Evolutionary conservation across 305 asterid species (phyloP), one percentile per base, ranked within the genome.

Genomic region (Petunia hybrid): DNA sequence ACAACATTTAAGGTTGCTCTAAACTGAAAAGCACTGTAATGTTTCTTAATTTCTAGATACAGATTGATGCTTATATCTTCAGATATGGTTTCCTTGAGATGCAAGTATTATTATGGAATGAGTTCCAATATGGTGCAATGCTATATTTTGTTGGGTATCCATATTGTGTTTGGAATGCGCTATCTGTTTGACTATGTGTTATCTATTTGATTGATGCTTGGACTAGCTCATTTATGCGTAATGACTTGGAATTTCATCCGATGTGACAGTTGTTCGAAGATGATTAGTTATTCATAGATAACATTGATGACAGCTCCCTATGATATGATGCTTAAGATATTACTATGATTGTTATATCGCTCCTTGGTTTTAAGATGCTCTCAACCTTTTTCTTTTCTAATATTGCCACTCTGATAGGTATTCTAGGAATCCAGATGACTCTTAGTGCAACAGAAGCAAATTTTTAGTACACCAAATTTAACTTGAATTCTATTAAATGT

Each of bases 131-230:
- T 71, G 77, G 60, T 71, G 43, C 61, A 46, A 71, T 71, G 31
- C 61, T 71, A 71, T 46, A 6, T 43, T 71, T 31, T 31, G 43
- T 69, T 71, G 77, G 61, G 59, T 46, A 48, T 71, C 48, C 61
- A 48, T 35, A 12, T 31, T 71, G 31, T 46, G 59, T 48, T 71
- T 71, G 48, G 42, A 2, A 9, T 70, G 59, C 45, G 77, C 41
- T 70, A 70, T 70, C 42, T 71, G 22, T 70, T 45, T 70, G 31
- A 22, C 31, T 22, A 9, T 70, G 59, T 70, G 77, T 16, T 70
- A 70, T 70, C 42, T 71, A 16, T 70, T 45, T 70, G 60, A 31
- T 70, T 71, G 48, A 48, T 71, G 61, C 43, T 71, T 71, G 61
- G 16, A 71, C 39, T 71, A 46, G 61, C 61, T 71, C 61, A 48